These are phyloP conservation scores for Raffaelea ambrosiae DNA, from an alignment of 2,329 filamentous ascomycete genomes.

Conservation along the genomic window DNA sequence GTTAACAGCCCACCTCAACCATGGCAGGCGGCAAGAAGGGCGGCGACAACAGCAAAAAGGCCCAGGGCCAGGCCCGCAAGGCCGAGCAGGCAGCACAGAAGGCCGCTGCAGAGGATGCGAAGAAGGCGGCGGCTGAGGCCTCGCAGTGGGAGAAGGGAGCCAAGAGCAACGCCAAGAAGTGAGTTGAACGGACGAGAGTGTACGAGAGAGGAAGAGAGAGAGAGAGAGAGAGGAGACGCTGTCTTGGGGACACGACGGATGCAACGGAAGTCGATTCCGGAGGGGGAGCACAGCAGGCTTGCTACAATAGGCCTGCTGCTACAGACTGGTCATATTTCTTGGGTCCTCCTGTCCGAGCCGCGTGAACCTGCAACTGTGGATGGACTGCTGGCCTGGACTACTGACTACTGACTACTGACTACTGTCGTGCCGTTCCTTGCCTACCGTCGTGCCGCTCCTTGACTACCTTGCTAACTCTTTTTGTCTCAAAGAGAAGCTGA, in stretches of 20 bases:
- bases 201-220: not conserved
- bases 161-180: slow-evolving; percentile 86
- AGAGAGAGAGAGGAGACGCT: not conserved
- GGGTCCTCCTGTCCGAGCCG: too few species aligned
- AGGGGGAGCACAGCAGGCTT: too few species aligned
- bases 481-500: slow-evolving; percentile 62
- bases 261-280: too few species aligned
- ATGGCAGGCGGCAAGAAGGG: slow-evolving; percentile 72
- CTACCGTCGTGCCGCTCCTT: too few species aligned
- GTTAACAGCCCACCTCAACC: not conserved
- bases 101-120: slow-evolving; percentile 59
- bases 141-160: slow-evolving; percentile 77
- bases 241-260: not conserved
- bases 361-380: too few species aligned
- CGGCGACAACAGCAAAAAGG: slow-evolving; percentile 85
- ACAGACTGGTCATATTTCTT: too few species aligned
- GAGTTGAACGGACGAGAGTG: slow-evolving; percentile 23
- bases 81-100: slow-evolving; percentile 79
- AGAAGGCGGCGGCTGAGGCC: slow-evolving; percentile 59
- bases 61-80: slow-evolving; percentile 81
- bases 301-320: too few species aligned
- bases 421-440: too few species aligned
- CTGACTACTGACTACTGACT: too few species aligned
- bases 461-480: not conserved
- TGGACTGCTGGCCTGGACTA: too few species aligned